Evolutionary conservation across 148 eudicot genomes (phyloP), one percentile per base, ranked within the genome.

Genomic region (Arbutus unedo): DNA sequence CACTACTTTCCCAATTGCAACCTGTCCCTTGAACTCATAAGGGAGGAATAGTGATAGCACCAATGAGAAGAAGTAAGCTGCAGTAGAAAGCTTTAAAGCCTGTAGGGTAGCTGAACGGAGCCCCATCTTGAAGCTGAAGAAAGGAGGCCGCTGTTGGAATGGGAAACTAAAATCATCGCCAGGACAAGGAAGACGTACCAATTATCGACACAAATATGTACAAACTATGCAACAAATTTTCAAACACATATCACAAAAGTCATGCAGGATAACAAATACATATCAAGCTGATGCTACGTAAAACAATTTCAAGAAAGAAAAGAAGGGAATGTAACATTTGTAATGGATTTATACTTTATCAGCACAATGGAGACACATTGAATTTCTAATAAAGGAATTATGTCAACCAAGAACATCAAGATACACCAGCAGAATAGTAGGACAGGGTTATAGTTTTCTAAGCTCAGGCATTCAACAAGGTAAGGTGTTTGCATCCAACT

Each of bases 91-190:
- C 84, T 85, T 90, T 18, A 91, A 72, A 83, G 93, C 96, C 87
- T 76, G 92, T 48, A 62, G 81, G 72, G 88, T 64, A 57, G 94
- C 90, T 23, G 85, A 88, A 78, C 90, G 93, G 48, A 96, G 50
- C 64, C 94, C 98, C 92, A 94, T 96, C 89, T 96, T 96, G 88
- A 88, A 94, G 92, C 98, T 94, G 91, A 91, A 96, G 89, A 93
- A 96, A 79, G 91, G 88, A 82, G 97, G 97, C 45, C 98, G 93
- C 98, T 94, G 95, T 89, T 79, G 81, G 72, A 43, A 89, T 38
- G 84, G 72, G 83, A 19, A 74, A 76, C 16, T 11, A n/a, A 77
- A 51, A 68, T 82, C 25, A 80, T 51, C 74, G 64, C 23, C 62
- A 81, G 21, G 44, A 83, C 4, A 13, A 81, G 79, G 81, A 81